Percentiles rank a stretch among this genome's conserved stretches.
These are phyloP conservation scores for Penicillium parvum DNA, from an alignment of 495 filamentous ascomycete species.

Conservation along the genomic window DNA sequence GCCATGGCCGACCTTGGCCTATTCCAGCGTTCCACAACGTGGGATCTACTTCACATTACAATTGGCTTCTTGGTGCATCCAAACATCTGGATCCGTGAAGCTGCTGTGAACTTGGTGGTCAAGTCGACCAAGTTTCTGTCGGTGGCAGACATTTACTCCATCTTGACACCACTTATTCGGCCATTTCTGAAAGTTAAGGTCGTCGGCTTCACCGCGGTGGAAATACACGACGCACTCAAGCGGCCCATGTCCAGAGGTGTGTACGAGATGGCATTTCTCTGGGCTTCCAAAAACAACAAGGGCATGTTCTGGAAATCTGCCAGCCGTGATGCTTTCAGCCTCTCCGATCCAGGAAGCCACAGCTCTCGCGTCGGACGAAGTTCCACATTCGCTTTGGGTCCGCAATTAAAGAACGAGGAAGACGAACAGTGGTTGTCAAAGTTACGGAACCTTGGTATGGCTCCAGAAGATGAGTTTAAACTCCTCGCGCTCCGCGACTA, in stretches of 20 bases:
- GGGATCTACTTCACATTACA: slow-evolving; percentile 79
- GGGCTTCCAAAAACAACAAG: slow-evolving; percentile 76
- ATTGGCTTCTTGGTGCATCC: slow-evolving; percentile 87
- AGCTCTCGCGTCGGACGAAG: slow-evolving; percentile 20
- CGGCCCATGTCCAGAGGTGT: slow-evolving; percentile 73
- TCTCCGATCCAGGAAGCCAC: slow-evolving; percentile 39
- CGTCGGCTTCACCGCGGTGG: slow-evolving; percentile 61
- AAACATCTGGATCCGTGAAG: slow-evolving; percentile 91
- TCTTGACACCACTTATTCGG: slow-evolving; percentile 70
- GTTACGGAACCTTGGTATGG: slow-evolving; percentile 79
- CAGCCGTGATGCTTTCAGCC: slow-evolving; percentile 60
- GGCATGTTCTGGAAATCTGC: slow-evolving; percentile 82
- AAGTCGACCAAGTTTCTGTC: slow-evolving; percentile 74
- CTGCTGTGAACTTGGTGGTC: slow-evolving; percentile 75
- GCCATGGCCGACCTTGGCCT: slow-evolving; percentile 84
- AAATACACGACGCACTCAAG: slow-evolving; percentile 78
- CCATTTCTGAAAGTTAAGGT: slow-evolving; percentile 75
- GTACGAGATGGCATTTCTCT: slow-evolving; percentile 79
- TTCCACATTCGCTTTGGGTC: slow-evolving; percentile 30
- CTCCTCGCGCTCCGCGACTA: slow-evolving; percentile 82
- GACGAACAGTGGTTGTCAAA: slow-evolving; percentile 92
- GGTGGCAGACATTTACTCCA: slow-evolving; percentile 73
- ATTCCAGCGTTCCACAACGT: slow-evolving; percentile 76
- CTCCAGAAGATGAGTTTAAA: slow-evolving; percentile 82
- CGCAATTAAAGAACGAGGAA: slow-evolving; percentile 72